These are phyloP conservation scores for Noccaea caerulescens DNA, from an alignment of 345 rosid species.

Conservation along the genomic window DNA sequence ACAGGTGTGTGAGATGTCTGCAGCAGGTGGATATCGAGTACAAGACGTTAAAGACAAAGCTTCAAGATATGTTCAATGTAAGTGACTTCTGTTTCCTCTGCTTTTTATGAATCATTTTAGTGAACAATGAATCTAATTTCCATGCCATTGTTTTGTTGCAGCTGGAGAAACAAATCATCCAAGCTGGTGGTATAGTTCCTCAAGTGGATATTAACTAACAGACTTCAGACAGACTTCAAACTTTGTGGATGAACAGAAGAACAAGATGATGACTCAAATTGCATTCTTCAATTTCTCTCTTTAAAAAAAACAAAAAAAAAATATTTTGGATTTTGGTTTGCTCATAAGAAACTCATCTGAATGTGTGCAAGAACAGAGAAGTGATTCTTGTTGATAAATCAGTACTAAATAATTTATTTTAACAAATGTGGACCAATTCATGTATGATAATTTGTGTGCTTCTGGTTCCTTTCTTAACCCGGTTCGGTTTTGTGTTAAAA, in stretches of 20 bases:
- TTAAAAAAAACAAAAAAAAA: too few species aligned
- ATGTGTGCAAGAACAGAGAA: slow-evolving; percentile 13
- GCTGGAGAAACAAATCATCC: slow-evolving; percentile 44
- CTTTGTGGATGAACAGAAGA: background rate
- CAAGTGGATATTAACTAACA: slow-evolving; percentile 39
- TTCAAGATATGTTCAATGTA: slow-evolving; percentile 67
- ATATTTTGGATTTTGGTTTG: slow-evolving; percentile 26
- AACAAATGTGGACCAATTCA: background rate
- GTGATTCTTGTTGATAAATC: slow-evolving; percentile 21
- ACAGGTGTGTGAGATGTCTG: slow-evolving; percentile 83
- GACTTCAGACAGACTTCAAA: background rate
- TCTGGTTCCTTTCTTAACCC: background rate
- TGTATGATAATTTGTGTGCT: slow-evolving; percentile 12
- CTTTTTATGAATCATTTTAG: slow-evolving; percentile 5
- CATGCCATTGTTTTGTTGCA: slow-evolving; percentile 21
- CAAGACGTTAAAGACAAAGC: slow-evolving; percentile 59
- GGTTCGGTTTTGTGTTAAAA: slow-evolving; percentile 10
- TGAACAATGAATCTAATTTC: background rate
- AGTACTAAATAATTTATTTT: background rate
- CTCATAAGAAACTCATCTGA: slow-evolving; percentile 9
- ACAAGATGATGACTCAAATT: slow-evolving; percentile 18
- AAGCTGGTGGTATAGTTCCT: slow-evolving; percentile 45
- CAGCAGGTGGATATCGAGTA: slow-evolving; percentile 69
- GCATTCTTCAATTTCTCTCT: slow-evolving; percentile 29
- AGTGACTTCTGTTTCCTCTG: slow-evolving; percentile 27